Evolutionary conservation across 345 rosid species (phyloP).

Genomic region (Raphanus raphanistrum): DNA sequence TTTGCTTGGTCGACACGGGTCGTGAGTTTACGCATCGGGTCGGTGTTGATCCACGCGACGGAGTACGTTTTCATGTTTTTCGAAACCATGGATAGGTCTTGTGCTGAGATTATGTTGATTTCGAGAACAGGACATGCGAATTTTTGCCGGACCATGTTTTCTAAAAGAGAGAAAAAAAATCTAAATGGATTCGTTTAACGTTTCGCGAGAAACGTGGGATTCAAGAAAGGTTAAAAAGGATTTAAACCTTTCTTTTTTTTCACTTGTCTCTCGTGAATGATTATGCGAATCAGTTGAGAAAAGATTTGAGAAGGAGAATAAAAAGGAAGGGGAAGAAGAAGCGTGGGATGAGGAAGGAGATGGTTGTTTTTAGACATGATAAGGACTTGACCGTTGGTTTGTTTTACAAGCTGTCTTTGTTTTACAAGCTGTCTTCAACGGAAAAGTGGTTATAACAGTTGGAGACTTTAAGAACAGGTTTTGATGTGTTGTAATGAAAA

Average conservation of each 20-base stretch:
- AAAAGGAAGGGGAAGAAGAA: slow-evolving; percentile 22
- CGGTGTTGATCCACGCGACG: slow-evolving; percentile 69
- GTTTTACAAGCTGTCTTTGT: slow-evolving; percentile 5
- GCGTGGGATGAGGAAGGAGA: slow-evolving; percentile 34
- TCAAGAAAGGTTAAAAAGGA: slow-evolving; percentile 2
- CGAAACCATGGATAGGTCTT: slow-evolving; percentile 67
- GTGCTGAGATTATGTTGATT: slow-evolving; percentile 75
- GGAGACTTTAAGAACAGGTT: slow-evolving; percentile 4
- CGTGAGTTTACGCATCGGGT: slow-evolving; percentile 63
- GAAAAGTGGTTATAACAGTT: slow-evolving; percentile 12
- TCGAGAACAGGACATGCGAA: slow-evolving; percentile 71
- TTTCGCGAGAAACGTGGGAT: slow-evolving; percentile 4
- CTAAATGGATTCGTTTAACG: slow-evolving; percentile 20
- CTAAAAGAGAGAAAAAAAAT: background rate
- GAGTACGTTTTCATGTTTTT: slow-evolving; percentile 86
- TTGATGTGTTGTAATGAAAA: background rate
- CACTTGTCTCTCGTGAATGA: slow-evolving; percentile 22
- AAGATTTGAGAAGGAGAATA: slow-evolving; percentile 18
- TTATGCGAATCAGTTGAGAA: slow-evolving; percentile 9
- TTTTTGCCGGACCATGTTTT: slow-evolving; percentile 19
- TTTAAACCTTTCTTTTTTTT: background rate
- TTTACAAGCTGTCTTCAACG: slow-evolving; percentile 13
- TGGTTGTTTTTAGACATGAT: slow-evolving; percentile 36
- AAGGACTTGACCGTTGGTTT: slow-evolving; percentile 27
- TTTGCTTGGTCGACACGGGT: slow-evolving; percentile 72